Evolutionary conservation across 208 protist genomes (phyloP).

Genomic region (Wallacemonas sp.): DNA sequence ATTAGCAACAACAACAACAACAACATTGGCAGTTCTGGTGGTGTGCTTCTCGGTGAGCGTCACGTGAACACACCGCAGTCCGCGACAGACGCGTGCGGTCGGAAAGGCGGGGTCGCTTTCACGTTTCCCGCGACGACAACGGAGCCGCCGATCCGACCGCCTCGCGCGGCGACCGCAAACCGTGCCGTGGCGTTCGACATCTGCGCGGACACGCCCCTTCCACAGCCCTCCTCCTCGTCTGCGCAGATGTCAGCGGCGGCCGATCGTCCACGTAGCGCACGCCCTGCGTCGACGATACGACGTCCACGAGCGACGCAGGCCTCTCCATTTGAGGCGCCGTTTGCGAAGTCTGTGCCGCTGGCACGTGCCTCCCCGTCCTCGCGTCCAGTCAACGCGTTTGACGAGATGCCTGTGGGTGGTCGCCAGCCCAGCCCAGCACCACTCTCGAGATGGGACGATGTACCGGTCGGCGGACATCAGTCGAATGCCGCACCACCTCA

Average conservation of each 20-base stretch:
- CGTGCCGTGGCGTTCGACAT: too few species aligned
- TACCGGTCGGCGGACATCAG: not conserved
- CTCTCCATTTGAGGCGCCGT: too few species aligned
- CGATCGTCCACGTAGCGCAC: too few species aligned
- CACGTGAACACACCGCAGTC: not conserved
- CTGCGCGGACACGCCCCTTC: too few species aligned
- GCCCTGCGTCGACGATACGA: too few species aligned
- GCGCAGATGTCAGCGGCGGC: too few species aligned
- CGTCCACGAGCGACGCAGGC: too few species aligned
- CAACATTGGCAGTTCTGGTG: too few species aligned
- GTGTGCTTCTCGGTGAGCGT: not conserved
- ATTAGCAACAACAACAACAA: too few species aligned
- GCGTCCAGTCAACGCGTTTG: not conserved
- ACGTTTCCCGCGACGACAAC: not conserved
- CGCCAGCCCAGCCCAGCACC: not conserved
- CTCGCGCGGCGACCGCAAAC: too few species aligned
- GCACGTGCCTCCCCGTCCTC: not conserved
- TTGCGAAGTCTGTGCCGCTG: not conserved
- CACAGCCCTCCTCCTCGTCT: too few species aligned
- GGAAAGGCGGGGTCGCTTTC: not conserved
- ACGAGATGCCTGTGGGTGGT: not conserved
- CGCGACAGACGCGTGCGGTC: not conserved
- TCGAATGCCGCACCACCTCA: not conserved
- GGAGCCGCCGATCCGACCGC: too few species aligned
- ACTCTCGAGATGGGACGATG: constrained; percentile 16